Conservation (phyloP, 441 rosid genomes). For the Eutrema salsugineum region DNA sequence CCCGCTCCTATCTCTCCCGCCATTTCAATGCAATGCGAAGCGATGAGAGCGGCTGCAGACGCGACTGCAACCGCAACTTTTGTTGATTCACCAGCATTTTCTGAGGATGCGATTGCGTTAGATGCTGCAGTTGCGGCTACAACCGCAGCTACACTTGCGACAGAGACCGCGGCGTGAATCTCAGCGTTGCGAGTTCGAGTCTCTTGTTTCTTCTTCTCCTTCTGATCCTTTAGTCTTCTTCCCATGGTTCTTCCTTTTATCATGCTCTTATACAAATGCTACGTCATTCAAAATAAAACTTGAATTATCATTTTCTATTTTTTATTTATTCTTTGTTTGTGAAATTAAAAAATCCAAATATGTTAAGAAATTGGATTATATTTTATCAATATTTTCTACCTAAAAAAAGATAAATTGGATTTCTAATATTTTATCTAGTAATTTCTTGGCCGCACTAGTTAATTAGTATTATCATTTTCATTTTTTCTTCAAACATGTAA, state of each 20-base stretch:
- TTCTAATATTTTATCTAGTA: not conserved
- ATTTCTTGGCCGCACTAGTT: not conserved
- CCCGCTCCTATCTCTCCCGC: conserved; percentile 95
- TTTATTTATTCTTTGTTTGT: not conserved
- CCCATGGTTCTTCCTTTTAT: conserved; percentile 76
- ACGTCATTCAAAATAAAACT: conserved; percentile 17
- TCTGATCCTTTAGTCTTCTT: conserved; percentile 87
- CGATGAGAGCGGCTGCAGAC: conserved; percentile 86
- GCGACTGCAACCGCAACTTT: conserved; percentile 60
- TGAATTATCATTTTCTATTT: not conserved
- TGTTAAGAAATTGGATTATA: not conserved
- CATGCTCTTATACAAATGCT: conserved; percentile 71
- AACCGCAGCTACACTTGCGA: conserved; percentile 92
- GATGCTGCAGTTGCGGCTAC: conserved; percentile 76
- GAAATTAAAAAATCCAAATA: not conserved
- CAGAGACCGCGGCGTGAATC: conserved; percentile 87
- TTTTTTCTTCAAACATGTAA: not conserved
- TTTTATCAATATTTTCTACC: not conserved
- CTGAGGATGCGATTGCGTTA: conserved; percentile 41
- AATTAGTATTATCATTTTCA: not conserved
- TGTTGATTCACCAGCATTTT: conserved; percentile 37
- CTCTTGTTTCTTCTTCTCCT: conserved; percentile 91
- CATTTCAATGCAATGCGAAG: conserved; percentile 88
- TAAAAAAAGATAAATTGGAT: not conserved
- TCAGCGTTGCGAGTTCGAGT: conserved; percentile 77